Evolutionary conservation across 2,329 filamentous ascomycete genomes (phyloP), one percentile per base, ranked within the genome.

Genomic region (Colletotrichum cuscutae): DNA sequence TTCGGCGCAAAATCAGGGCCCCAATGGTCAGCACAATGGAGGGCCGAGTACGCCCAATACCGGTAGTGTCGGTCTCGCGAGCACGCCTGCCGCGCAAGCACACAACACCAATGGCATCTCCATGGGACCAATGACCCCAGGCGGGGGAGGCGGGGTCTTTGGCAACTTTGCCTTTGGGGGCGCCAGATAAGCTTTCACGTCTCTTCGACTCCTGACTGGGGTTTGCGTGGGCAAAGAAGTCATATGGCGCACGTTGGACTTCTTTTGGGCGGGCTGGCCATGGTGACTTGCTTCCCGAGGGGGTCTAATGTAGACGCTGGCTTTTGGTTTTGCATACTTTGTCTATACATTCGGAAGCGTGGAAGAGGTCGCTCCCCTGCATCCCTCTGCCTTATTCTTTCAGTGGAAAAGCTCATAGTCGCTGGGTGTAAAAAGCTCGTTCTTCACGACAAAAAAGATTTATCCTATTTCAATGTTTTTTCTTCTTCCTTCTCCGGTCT

Each of bases 91-190:
- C 9, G 81, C 84, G 19, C 86, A 87, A 75, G 83, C 82, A 68
- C 86, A 89, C 76, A 88, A 90, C 81, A 89, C 86, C 75, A 92
- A 87, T 78, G 89, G 85, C 65, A 83, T 87, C 79, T 82, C 79
- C 32, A 90, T 92, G 80, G 92, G 92, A 3, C 89, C 93, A 46
- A 91, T 95, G 88, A 97, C 94, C 8, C 94, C 94, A 1, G 93
- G 94, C 30, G 92, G 91, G 24, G 91, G 91, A 2, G 91, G 91
- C 30, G 93, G 93, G 64, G 90, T 92, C 28, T 95, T 96, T 85
- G 94, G 94, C 60, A 89, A 87, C 80, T 96, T 96, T 83, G 86
- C 87, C 72, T 89, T 89, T 82, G 83, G 80, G 46, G 84, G 83
- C 71, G 69, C 76, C 22, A 83, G 80, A 76, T 77, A 68, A 56